Base-by-base conservation (phyloP, 495 filamentous ascomycete species). In the Podospora comata region DNA sequence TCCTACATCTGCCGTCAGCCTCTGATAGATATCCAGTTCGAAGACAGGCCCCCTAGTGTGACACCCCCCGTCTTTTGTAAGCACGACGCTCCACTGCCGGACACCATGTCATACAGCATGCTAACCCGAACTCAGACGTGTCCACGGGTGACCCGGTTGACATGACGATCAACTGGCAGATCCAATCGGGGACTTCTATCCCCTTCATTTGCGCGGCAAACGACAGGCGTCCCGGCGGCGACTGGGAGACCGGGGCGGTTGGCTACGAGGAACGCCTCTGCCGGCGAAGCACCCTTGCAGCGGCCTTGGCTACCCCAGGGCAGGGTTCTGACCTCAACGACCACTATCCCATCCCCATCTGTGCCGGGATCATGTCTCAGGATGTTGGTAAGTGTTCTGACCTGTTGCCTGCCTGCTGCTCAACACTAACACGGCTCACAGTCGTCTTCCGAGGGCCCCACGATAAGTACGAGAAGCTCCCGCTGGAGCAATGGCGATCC, bases 141-240 rank as follows among this genome's bases (percentile, higher is more conserved):
- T 82, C 85, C 62, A 72, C 81, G 48, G 89, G 87, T 3, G 89
- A 92, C 70, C 89, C 89, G 5, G 86, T 91, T n/a, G 86, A 92
- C 73, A 85, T 86, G 23, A 85, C 89, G 5, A 73, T 91, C 62
- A 81, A 84, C 66, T 92, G 89, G 89, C 83, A 68, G 23, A 57
- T 66, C 68, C 68, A 66, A 56, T 67, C 62, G 64, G 73, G 66
- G 53, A 74, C 61, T 23, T 71, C 73, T 34, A 85, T 93, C 65
- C 87, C 90, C 5, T 87, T 92, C 44, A 86, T 93, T 67, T 92
- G 89, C 71, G 86, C 88, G 62, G 90, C 90, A 13, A 89, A 92
- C 73, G 90, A 93, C 72, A 90, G 88, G 69, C 82, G 90, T 34
- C 80, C 90, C 1, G 90, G 90, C 0, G 90, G 90, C 2, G 90